Evolutionary conservation across 1,284 basidiomycete genomes (phyloP).

Genomic region (Cutaneotrichosporon sp.): DNA sequence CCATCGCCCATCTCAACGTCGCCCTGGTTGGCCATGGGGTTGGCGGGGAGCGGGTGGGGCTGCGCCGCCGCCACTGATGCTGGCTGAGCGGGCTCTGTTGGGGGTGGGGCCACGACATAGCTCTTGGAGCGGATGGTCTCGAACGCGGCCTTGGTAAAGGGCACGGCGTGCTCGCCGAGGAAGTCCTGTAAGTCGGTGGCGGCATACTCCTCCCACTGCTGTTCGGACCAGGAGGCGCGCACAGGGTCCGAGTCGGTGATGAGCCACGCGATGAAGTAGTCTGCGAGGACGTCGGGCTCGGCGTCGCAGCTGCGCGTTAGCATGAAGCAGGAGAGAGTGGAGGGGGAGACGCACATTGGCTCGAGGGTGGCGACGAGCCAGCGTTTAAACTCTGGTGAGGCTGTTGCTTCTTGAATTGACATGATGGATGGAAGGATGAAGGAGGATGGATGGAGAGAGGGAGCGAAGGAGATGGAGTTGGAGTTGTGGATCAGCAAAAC

Average conservation of each 20-base stretch:
- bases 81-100: conserved; percentile 51
- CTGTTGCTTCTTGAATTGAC: conserved; percentile 32
- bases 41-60: conserved; percentile 16
- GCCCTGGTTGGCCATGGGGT: conserved; percentile 3
- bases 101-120: conserved; percentile 54
- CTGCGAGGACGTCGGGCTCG: conserved; percentile 87
- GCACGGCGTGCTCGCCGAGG: conserved; percentile 76
- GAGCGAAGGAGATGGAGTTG: too few species aligned
- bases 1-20: conserved; percentile 34
- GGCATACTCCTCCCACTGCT: conserved; percentile 77
- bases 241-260: conserved; percentile 65
- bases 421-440: neutral
- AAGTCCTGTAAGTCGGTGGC: conserved; percentile 82
- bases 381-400: conserved; percentile 49
- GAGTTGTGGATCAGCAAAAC: neutral
- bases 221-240: conserved; percentile 65
- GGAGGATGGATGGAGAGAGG: neutral
- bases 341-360: conserved; percentile 66
- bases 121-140: conserved; percentile 76
- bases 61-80: conserved; percentile 1
- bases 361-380: conserved; percentile 83
- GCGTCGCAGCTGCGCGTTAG: conserved; percentile 78
- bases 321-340: neutral
- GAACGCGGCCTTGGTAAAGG: conserved; percentile 83
- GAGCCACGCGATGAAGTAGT: conserved; percentile 86